Conservation (phyloP, 768 basidiomycete species). For the Glaciozyma antarctica region DNA sequence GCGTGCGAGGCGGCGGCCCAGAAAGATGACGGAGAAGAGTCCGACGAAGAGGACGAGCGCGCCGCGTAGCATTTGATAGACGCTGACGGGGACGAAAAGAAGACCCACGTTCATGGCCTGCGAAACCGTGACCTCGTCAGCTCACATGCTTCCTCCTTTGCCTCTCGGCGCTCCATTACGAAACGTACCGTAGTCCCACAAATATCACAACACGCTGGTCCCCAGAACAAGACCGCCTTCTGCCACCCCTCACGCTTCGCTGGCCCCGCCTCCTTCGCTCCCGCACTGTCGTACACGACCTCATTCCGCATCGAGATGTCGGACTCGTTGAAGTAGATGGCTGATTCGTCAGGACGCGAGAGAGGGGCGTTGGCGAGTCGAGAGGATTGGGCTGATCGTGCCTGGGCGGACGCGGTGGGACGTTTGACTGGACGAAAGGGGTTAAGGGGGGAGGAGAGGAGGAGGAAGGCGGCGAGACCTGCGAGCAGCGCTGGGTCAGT, state of each 20-base stretch:
- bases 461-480: conserved; percentile 30
- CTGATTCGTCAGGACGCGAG: conserved; percentile 20
- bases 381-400: background rate
- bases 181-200: conserved; percentile 65
- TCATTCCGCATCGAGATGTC: conserved; percentile 19
- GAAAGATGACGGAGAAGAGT: conserved; percentile 78
- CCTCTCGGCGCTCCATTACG: background rate
- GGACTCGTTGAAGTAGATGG: conserved; percentile 10
- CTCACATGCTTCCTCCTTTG: background rate
- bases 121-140: background rate
- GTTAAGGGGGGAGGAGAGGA: conserved; percentile 32
- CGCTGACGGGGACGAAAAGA: conserved; percentile 89
- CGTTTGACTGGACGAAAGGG: background rate
- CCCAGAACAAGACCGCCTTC: conserved; percentile 65
- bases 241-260: conserved; percentile 17
- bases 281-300: background rate
- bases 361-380: conserved; percentile 17
- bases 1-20: conserved; percentile 48
- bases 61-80: conserved; percentile 69
- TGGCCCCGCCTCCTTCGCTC: background rate
- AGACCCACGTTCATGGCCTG: conserved; percentile 73
- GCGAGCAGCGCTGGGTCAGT: background rate
- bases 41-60: conserved; percentile 60
- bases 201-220: conserved; percentile 80
- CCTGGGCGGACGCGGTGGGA: background rate